Evolutionary conservation across 1,284 basidiomycete genomes (phyloP).

Genomic region (Lentinus polychrous): DNA sequence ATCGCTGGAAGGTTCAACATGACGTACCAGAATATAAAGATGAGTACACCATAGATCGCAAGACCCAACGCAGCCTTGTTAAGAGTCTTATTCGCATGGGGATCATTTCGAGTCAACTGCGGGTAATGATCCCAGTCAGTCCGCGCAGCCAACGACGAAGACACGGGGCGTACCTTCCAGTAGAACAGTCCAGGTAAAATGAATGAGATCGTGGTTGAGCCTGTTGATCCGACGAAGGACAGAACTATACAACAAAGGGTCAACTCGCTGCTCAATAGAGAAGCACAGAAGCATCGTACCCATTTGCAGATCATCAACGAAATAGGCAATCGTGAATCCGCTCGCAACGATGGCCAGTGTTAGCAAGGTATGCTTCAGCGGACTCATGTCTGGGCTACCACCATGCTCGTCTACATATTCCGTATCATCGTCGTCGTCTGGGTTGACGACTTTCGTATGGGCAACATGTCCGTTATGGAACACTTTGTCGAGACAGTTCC

Average conservation of each 20-base stretch:
- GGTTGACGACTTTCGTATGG: constrained; percentile 15
- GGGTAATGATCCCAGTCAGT: constrained; percentile 5
- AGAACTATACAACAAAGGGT: constrained; percentile 51
- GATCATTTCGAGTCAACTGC: constrained; percentile 69
- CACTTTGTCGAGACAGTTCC: constrained; percentile 90
- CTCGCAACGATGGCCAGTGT: constrained; percentile 66
- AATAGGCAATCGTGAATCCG: constrained; percentile 76
- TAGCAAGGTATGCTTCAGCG: constrained; percentile 67
- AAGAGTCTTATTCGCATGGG: constrained; percentile 46
- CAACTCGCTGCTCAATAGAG: not conserved
- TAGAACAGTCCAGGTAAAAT: constrained; percentile 88
- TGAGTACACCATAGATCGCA: constrained; percentile 68
- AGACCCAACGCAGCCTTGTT: constrained; percentile 63
- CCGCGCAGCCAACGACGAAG: constrained; percentile 7
- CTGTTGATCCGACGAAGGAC: constrained; percentile 95
- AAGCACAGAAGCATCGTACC: constrained; percentile 40
- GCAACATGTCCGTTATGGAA: constrained; percentile 42
- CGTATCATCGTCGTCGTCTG: constrained; percentile 36
- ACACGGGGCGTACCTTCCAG: constrained; percentile 55
- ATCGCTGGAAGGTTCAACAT: constrained; percentile 8
- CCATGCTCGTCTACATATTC: constrained; percentile 49
- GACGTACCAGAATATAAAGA: constrained; percentile 84
- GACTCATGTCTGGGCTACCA: constrained; percentile 57
- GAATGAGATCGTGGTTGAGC: constrained; percentile 95
- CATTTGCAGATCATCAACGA: constrained; percentile 78